These are phyloP conservation scores for Crepidotus variabilis DNA, from an alignment of 768 basidiomycete species.

Conservation along the genomic window DNA sequence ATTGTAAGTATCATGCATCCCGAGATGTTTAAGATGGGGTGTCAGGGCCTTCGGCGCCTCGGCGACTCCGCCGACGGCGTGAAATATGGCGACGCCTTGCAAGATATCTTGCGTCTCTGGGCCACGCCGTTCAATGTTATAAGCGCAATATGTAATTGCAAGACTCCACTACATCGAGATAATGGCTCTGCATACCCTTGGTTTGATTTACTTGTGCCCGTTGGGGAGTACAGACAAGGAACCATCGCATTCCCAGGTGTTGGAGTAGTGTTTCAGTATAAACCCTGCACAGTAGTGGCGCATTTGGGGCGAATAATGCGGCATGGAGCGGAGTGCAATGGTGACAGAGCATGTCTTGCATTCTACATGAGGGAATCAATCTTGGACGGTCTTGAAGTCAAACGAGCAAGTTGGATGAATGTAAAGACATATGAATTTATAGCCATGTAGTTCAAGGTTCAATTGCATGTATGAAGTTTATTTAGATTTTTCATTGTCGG, in stretches of 20 bases:
- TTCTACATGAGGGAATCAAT: constrained; percentile 9
- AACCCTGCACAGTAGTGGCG: constrained; percentile 4
- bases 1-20: constrained; percentile 8
- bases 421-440: background rate
- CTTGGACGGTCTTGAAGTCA: background rate
- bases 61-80: background rate
- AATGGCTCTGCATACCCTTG: background rate
- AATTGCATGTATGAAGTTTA: too few relatives aligned
- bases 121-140: background rate
- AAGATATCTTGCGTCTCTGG: background rate
- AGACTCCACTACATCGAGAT: constrained; percentile 12
- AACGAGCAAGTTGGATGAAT: background rate
- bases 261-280: constrained; percentile 1
- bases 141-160: background rate
- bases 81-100: background rate
- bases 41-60: background rate
- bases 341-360: constrained; percentile 11
- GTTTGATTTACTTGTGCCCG: constrained; percentile 5
- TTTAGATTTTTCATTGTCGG: too few relatives aligned
- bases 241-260: background rate
- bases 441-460: too few relatives aligned
- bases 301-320: constrained; percentile 2
- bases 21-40: background rate
- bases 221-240: constrained; percentile 4
- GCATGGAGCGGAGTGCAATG: constrained; percentile 7